phyloP scores from a whole-genome alignment of 345 rosid species.

The Syzygium grande region DNA sequence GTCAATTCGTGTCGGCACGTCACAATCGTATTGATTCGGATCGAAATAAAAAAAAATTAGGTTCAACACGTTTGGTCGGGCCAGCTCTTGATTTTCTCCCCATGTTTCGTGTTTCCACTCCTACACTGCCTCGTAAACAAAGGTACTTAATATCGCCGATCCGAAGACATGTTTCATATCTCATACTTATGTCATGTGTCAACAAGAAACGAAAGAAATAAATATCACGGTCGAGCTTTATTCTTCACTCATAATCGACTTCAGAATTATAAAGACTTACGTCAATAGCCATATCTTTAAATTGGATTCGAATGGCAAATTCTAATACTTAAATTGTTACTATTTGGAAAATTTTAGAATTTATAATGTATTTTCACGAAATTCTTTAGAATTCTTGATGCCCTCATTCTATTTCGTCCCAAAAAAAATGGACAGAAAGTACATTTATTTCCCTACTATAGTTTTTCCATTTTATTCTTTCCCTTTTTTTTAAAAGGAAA shows the following conservation, averaged over 20 bases:
- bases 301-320: too few relatives aligned
- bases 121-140: fast-evolving
- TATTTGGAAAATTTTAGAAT: neutral
- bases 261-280: too few relatives aligned
- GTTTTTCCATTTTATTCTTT: neutral
- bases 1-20: too few relatives aligned
- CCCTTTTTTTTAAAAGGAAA: neutral
- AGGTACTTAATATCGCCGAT: fast-evolving
- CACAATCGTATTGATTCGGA: neutral
- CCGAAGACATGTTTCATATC: fast-evolving
- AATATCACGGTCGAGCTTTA: fast-evolving
- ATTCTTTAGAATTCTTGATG: neutral
- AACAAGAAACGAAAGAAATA: fast-evolving
- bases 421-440: neutral
- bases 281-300: too few relatives aligned
- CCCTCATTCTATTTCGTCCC: neutral
- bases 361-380: neutral
- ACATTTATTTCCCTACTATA: neutral
- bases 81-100: fast-evolving
- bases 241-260: neutral
- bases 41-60: neutral
- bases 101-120: neutral
- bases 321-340: neutral
- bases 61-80: fast-evolving
- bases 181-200: fast-evolving